These are phyloP conservation scores for Gaultheria prostrata DNA, from an alignment of 148 eudicot genomes.

Conservation along the genomic window DNA sequence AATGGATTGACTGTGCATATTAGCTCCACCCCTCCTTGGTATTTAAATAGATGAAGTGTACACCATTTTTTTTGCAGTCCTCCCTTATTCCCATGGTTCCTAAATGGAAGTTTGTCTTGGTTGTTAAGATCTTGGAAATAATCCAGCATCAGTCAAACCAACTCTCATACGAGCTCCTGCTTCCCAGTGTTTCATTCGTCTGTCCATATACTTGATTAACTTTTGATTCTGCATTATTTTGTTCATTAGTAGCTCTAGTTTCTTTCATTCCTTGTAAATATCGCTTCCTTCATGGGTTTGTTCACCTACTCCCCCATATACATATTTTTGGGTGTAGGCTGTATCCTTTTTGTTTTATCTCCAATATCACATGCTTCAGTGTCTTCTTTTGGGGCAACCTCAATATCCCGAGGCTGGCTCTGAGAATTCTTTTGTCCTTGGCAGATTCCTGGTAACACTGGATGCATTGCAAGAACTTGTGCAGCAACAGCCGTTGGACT, in stretches of 20 bases:
- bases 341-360: not conserved
- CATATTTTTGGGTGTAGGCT: too few species aligned
- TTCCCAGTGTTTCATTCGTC: not conserved
- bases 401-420: slow-evolving; percentile 19
- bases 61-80: not conserved
- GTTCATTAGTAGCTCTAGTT: not conserved
- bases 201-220: not conserved
- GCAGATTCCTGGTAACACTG: slow-evolving; percentile 98
- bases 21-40: not conserved
- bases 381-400: slow-evolving; percentile 18
- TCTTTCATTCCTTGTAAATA: not conserved
- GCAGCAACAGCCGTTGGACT: slow-evolving; percentile 95
- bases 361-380: not conserved
- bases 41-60: not conserved
- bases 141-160: not conserved
- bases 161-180: not conserved
- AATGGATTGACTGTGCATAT: not conserved
- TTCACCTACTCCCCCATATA: not conserved
- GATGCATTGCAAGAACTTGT: slow-evolving; percentile 92
- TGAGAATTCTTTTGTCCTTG: slow-evolving; percentile 36
- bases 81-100: not conserved
- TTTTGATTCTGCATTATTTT: not conserved
- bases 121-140: not conserved
- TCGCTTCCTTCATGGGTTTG: not conserved
- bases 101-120: not conserved